Evolutionary conservation across 1,139 yeast species (phyloP).

Genomic region (Hemisphaericaspora subhashii): DNA sequence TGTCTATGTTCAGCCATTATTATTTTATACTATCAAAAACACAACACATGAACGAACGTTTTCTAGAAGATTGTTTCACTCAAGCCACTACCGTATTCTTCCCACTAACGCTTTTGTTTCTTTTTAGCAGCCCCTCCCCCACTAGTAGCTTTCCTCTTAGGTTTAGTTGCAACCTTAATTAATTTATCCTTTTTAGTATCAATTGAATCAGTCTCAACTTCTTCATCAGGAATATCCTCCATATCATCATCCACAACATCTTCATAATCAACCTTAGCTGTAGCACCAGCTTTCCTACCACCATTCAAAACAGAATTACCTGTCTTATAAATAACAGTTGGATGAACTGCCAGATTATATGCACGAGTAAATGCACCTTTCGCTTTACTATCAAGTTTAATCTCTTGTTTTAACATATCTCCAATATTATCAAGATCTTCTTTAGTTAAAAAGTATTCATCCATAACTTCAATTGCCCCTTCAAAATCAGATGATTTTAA

Average conservation of each 20-base stretch:
- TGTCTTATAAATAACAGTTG: constrained; percentile 78
- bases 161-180: constrained; percentile 37
- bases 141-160: constrained; percentile 10
- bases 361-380: constrained; percentile 85
- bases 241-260: constrained; percentile 69
- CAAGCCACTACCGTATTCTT: too few species aligned
- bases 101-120: constrained; percentile 15
- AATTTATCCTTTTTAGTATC: constrained; percentile 46
- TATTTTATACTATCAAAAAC: too few species aligned
- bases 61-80: too few species aligned
- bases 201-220: constrained; percentile 26
- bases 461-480: constrained; percentile 69
- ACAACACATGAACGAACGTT: too few species aligned
- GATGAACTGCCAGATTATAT: constrained; percentile 76
- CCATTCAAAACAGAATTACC: constrained; percentile 52
- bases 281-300: constrained; percentile 28
- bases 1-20: too few species aligned
- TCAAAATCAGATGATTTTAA: constrained; percentile 53
- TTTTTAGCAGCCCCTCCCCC: constrained; percentile 16
- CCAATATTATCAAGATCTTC: constrained; percentile 88
- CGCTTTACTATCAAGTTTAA: constrained; percentile 65
- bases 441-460: constrained; percentile 76
- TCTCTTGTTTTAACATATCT: constrained; percentile 38
- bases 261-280: constrained; percentile 52
- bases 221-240: constrained; percentile 30